These are phyloP conservation scores for Yamadazyma pseudoaaseri DNA, from an alignment of 1,139 yeast species.

Conservation along the genomic window DNA sequence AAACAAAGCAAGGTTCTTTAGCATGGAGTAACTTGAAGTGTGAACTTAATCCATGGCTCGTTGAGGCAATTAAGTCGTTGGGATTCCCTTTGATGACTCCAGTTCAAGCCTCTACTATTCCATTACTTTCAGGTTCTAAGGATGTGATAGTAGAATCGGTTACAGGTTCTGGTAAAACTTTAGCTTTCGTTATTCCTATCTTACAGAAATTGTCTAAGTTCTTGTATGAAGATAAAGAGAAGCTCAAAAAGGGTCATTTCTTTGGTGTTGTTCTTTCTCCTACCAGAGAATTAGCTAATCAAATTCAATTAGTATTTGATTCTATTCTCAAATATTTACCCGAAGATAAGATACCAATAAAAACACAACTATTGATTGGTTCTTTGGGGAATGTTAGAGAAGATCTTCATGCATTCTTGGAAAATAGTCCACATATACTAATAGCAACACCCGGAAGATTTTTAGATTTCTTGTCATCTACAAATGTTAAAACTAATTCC, in stretches of 20 bases:
- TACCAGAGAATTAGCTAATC: conserved; percentile 88
- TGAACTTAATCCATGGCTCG: conserved; percentile 44
- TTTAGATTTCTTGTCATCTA: conserved; percentile 63
- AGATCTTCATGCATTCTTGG: conserved; percentile 61
- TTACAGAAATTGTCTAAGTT: conserved; percentile 56
- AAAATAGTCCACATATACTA: conserved; percentile 63
- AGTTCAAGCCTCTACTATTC: conserved; percentile 94
- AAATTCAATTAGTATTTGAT: conserved; percentile 68
- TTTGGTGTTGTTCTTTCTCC: conserved; percentile 79
- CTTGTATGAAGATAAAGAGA: conserved; percentile 26
- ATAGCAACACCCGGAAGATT: conserved; percentile 95
- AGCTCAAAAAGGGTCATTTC: conserved; percentile 59
- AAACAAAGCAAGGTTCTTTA: conserved; percentile 34
- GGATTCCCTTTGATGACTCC: conserved; percentile 92
- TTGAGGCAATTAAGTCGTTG: conserved; percentile 65
- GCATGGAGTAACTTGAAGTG: conserved; percentile 36
- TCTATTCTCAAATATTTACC: conserved; percentile 62
- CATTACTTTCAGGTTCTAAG: conserved; percentile 80
- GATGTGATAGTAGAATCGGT: conserved; percentile 97
- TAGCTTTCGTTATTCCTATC: conserved; percentile 83
- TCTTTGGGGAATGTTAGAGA: conserved; percentile 71
- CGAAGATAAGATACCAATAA: conserved; percentile 39
- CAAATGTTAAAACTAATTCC: conserved; percentile 50
- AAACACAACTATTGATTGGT: conserved; percentile 78
- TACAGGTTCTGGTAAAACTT: conserved; percentile 95